phyloP scores from a whole-genome alignment of 2,329 filamentous ascomycete genomes.

The Epicoccum nigrum region DNA sequence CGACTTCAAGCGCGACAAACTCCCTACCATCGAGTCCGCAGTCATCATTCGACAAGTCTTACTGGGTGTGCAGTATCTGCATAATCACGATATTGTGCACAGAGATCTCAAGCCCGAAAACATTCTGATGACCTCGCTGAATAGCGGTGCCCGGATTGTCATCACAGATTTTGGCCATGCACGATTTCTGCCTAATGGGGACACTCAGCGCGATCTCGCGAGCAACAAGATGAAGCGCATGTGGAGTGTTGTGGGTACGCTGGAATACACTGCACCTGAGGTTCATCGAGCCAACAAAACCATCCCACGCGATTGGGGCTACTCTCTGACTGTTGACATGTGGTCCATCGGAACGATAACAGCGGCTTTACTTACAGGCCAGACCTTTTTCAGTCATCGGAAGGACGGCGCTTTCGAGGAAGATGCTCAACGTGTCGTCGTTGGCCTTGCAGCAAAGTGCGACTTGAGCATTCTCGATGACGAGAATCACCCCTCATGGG shows the following conservation, averaged over 20 bases:
- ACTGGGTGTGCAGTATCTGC: conserved; percentile 64
- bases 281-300: conserved; percentile 42
- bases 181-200: conserved; percentile 43
- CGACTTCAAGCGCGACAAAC: conserved; percentile 54
- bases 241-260: conserved; percentile 61
- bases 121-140: conserved; percentile 63
- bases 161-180: conserved; percentile 68
- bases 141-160: conserved; percentile 59
- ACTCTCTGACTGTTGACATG: conserved; percentile 65
- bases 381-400: conserved; percentile 53
- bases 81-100: conserved; percentile 62
- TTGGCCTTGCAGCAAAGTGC: conserved; percentile 45
- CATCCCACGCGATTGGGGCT: conserved; percentile 49
- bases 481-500: conserved; percentile 49
- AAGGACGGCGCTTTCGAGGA: conserved; percentile 34
- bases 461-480: conserved; percentile 55
- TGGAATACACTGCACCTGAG: conserved; percentile 63
- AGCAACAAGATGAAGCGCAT: conserved; percentile 50
- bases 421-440: conserved; percentile 36
- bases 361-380: conserved; percentile 58
- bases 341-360: conserved; percentile 67
- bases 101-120: conserved; percentile 70
- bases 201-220: background rate
- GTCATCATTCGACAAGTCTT: conserved; percentile 62
- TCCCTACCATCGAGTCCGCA: conserved; percentile 59